A percentile compares a stretch with the other conserved stretches of the same genome.
These are phyloP conservation scores for Phytophthora lateralis DNA, from an alignment of 352 stramenopile genomes.

Conservation along the genomic window DNA sequence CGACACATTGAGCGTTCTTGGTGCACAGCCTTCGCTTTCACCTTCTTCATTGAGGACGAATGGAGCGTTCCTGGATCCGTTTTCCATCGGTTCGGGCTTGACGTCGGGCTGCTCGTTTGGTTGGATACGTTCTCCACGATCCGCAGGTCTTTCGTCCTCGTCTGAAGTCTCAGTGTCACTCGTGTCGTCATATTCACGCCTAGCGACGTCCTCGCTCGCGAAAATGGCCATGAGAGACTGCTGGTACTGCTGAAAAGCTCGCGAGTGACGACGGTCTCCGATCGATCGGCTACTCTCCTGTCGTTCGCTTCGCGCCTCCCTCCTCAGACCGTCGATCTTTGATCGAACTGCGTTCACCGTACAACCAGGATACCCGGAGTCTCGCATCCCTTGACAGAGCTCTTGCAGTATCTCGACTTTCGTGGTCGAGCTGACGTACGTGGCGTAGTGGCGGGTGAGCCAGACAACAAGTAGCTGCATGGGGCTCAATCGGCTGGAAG, in stretches of 20 bases:
- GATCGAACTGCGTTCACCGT: slow-evolving; percentile 19
- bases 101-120: neutral
- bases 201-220: neutral
- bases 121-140: neutral
- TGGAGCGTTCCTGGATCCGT: slow-evolving; percentile 2
- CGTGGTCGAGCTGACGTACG: slow-evolving; percentile 3
- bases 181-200: slow-evolving; percentile 7
- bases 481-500: slow-evolving; percentile 11
- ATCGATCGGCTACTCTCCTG: neutral
- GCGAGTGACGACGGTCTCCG: slow-evolving; percentile 12
- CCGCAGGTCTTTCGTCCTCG: neutral
- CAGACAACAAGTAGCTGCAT: slow-evolving; percentile 21
- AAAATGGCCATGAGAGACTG: slow-evolving; percentile 19
- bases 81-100: slow-evolving; percentile 4
- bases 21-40: neutral
- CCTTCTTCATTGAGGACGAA: neutral
- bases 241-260: slow-evolving; percentile 13
- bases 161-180: slow-evolving; percentile 8
- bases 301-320: slow-evolving; percentile 15
- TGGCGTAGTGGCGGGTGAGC: slow-evolving; percentile 17
- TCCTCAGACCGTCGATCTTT: slow-evolving; percentile 20
- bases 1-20: slow-evolving; percentile 1
- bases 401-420: slow-evolving; percentile 18
- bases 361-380: slow-evolving; percentile 10
- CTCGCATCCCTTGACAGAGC: slow-evolving; percentile 19